These are phyloP conservation scores for Verbascum thapsus DNA, from an alignment of 257 asterid species.

Conservation along the genomic window DNA sequence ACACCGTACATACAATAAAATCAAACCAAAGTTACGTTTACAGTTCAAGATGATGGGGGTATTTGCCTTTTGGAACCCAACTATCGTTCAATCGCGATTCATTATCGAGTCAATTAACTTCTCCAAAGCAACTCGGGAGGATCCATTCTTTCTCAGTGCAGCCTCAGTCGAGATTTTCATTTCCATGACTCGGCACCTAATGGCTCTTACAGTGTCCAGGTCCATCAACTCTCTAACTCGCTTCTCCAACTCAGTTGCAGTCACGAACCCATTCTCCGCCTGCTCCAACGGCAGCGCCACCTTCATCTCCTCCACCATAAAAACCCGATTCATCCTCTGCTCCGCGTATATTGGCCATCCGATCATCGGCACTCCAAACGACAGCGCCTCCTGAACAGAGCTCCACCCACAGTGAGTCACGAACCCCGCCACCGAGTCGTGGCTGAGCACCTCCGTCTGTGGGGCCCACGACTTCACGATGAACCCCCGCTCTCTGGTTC, in stretches of 20 bases:
- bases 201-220: slow-evolving; percentile 29
- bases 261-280: slow-evolving; percentile 46
- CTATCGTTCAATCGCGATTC: too few species aligned
- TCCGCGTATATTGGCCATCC: too few species aligned
- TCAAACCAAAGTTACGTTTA: too few species aligned
- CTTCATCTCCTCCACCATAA: too few species aligned
- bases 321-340: too few species aligned
- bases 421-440: too few species aligned
- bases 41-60: too few species aligned
- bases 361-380: too few species aligned
- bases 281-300: slow-evolving; percentile 42
- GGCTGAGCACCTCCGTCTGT: slow-evolving; percentile 51
- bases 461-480: slow-evolving; percentile 66
- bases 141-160: slow-evolving; percentile 32
- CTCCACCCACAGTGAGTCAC: too few species aligned
- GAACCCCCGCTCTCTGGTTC: slow-evolving; percentile 45
- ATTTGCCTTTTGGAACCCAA: too few species aligned
- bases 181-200: slow-evolving; percentile 28
- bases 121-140: slow-evolving; percentile 32
- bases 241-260: slow-evolving; percentile 52
- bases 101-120: slow-evolving; percentile 22
- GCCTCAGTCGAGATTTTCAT: slow-evolving; percentile 33
- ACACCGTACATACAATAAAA: too few species aligned
- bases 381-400: too few species aligned
- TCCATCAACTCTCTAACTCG: slow-evolving; percentile 48